Evolutionary conservation across 2,329 filamentous ascomycete species (phyloP), one percentile per base, ranked within the genome.

Genomic region (Achaetomium macrosporum): DNA sequence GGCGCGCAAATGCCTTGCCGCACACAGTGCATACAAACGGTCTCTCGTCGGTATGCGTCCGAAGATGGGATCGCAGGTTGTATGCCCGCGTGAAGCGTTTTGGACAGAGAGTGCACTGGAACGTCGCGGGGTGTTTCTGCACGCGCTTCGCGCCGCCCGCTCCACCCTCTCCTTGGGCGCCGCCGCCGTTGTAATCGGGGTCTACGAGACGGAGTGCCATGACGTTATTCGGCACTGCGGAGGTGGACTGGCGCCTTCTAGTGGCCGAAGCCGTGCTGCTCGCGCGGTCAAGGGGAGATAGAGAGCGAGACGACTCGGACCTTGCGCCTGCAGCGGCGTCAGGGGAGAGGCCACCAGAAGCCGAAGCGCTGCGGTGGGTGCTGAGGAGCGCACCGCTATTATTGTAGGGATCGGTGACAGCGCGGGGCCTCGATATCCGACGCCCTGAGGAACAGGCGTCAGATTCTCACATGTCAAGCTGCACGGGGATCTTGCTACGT

Each of bases 1-100:
- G 93, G 25, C 93, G 86, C 6, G 93, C 93, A 71, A 99, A 99
- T 0, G 93, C 93, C 70, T 99, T 99, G 48, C 90, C 89, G 62
- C 93, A 99, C 9, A 97, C 90, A 0, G 89, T 96, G 66, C 93
- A 99, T 2, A 97, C 92, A 65, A 97, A 99, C 0, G 93, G 93
- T 44, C 93, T 82, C 74, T 99, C 93, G 64, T 99, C 93, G 0
- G 93, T 99, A 66, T 99, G 93, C 0, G 93, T 99, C 43, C 93
- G 87, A 55, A 97, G 72, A 72, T 99, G 93, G 41, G 92, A 97
- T 13, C 93, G 88, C 50, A 99, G 74, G 65, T 99, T 99, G 72
- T 99, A 99, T 0, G 93, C 93, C 53, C 93, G 82, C 0, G 93
- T 99, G 66, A 99, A 99, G 15, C 90, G 84, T 70, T 99, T 99